These are phyloP conservation scores for Erodium texanum DNA, from an alignment of 441 rosid species.

Conservation along the genomic window DNA sequence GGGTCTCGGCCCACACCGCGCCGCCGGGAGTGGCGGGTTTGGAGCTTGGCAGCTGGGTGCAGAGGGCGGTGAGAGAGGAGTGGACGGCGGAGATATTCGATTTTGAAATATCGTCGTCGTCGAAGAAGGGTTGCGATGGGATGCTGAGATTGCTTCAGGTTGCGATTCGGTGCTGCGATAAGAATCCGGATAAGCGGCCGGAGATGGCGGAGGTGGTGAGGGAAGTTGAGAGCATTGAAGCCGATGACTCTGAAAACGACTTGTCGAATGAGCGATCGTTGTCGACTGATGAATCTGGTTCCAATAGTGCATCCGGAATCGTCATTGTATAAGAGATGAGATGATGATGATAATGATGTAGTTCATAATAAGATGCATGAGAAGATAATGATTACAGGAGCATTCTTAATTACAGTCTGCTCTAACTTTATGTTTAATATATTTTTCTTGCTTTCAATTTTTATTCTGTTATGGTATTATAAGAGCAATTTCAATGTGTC, in stretches of 20 bases:
- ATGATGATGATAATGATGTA: no score
- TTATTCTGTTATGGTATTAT: no score
- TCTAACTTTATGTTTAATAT: no score
- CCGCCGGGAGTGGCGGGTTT: constrained; percentile 41
- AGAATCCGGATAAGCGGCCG: constrained; percentile 42
- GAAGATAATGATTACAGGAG: no score
- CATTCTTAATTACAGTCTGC: no score
- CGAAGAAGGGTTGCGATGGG: constrained; percentile 23
- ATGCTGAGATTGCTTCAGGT: constrained; percentile 45
- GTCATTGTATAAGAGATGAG: not conserved
- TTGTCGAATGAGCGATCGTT: constrained; percentile 34
- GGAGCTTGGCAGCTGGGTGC: constrained; percentile 51
- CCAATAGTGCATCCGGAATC: constrained; percentile 21
- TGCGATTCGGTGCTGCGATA: constrained; percentile 41
- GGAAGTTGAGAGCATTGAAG: constrained; percentile 32
- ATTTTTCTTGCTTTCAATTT: no score
- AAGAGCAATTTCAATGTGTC: no score
- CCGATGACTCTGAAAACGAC: constrained; percentile 29
- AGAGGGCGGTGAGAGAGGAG: constrained; percentile 52
- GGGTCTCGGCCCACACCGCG: constrained; percentile 28
- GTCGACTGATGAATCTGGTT: constrained; percentile 38
- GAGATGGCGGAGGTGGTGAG: constrained; percentile 39
- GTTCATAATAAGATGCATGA: no score
- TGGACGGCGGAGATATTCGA: constrained; percentile 66
- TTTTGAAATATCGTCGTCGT: constrained; percentile 35